Evolutionary conservation across 306 rosid genomes (phyloP), one percentile per base, ranked within the genome.

Genomic region (Boehmeria nivea): DNA sequence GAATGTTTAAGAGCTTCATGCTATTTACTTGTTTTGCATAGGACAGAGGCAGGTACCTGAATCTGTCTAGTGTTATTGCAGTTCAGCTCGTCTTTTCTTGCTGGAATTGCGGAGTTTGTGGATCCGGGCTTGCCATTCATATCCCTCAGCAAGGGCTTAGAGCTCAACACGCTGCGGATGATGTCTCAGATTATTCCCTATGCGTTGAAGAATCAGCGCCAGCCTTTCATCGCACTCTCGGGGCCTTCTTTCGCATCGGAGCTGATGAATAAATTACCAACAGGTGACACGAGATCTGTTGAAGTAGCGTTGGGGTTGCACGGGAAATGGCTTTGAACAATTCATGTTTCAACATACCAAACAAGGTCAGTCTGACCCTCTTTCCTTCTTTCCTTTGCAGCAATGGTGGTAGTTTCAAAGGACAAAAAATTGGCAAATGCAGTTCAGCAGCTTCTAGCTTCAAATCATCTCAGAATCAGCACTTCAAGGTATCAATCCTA

Each of bases 141-240:
- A 63, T 90, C 95, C 20, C 91, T 90, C 28, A 90, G 98, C 63
- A 90, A 90, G 78, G 95, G 95, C 37, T 77, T 90, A 44, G 98
- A 87, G 77, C 83, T 87, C 52, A 87, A 90, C 67, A 78, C 95
- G 16, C 59, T 87, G 75, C 83, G 95, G 75, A 84, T 78, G 81
- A 87, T 87, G 95, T 89, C 95, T 67, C 98, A 87, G 75, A 74
- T 90, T 61, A 87, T 84, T 66, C 95, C 95, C 46, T 90, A 80
- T 63, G 85, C 91, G 46, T 68, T 90, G 48, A 69, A 52, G 51
- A 90, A 90, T 71, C 85, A 86, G 69, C 94, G 95, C 48, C 94
- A 90, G 66, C 95, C 98, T 72, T 87, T 90, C 67, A 81, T 87
- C 44, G 94, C 98, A 34, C 64, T 90, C 31, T 90, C 98, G 0